Conservation (phyloP, 139 green algal genomes). For the Tetraselmis striata region DNA sequence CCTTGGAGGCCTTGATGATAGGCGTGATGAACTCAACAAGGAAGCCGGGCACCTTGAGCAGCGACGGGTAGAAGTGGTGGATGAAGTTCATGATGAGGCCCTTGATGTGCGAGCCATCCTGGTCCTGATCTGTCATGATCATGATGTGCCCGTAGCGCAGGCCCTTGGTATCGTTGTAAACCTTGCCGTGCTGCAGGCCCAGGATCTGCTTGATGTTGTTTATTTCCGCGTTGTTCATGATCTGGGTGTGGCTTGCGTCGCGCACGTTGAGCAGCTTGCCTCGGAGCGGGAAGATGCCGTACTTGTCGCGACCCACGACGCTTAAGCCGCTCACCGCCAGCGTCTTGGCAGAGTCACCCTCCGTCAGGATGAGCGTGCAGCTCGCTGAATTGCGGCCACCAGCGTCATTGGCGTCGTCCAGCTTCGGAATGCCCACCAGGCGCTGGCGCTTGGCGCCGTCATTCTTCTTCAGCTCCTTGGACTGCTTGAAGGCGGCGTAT, state of each 20-base stretch:
- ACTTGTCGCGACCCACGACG: constrained; percentile 92
- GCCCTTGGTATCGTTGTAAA: constrained; percentile 83
- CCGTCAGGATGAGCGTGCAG: constrained; percentile 99
- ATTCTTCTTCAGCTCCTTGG: constrained; percentile 94
- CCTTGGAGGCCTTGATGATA: constrained; percentile 95
- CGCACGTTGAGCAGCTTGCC: constrained; percentile 99
- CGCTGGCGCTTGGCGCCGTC: constrained; percentile 85
- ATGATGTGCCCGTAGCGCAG: constrained; percentile 98
- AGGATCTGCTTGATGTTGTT: constrained; percentile 99
- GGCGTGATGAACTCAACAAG: constrained; percentile 99
- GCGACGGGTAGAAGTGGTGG: constrained; percentile 93
- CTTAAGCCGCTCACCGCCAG: constrained; percentile 89
- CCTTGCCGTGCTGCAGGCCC: constrained; percentile 92
- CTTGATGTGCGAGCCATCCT: constrained; percentile 99
- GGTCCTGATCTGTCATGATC: constrained; percentile 99
- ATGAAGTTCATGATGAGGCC: constrained; percentile 99
- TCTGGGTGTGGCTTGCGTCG: constrained; percentile 76
- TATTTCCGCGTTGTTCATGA: constrained; percentile 96
- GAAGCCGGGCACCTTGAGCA: constrained; percentile 91
- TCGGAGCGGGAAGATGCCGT: constrained; percentile 95
- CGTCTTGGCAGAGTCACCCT: constrained; percentile 96
- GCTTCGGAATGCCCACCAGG: constrained; percentile 86
- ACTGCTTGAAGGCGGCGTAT: constrained; percentile 87
- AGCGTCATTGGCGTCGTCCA: constrained; percentile 97
- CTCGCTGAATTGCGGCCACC: constrained; percentile 71